Evolutionary conservation across 2,329 filamentous ascomycete species (phyloP).

Genomic region (Aspergillus amoenus): DNA sequence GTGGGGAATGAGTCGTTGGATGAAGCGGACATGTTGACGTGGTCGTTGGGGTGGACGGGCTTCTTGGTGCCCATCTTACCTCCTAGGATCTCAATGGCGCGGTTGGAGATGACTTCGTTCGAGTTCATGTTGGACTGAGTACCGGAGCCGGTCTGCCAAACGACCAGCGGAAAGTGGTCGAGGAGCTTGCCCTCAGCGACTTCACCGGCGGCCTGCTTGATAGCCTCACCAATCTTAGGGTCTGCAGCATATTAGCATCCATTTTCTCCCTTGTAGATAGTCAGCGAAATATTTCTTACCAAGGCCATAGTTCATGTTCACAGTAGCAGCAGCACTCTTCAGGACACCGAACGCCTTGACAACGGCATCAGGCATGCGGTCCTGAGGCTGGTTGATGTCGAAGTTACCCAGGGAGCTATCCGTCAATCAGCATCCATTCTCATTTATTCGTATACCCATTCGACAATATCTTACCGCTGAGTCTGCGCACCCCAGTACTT

Average conservation of each 20-base stretch:
- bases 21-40: constrained; percentile 98
- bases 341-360: constrained; percentile 93
- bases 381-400: constrained; percentile 98
- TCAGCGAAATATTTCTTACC: constrained; percentile 42
- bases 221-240: constrained; percentile 84
- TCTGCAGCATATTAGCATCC: constrained; percentile 52
- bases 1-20: constrained; percentile 99
- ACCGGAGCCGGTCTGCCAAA: constrained; percentile 98
- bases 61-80: constrained; percentile 95
- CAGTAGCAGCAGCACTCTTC: constrained; percentile 92
- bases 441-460: background rate
- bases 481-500: constrained; percentile 99
- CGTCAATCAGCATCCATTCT: constrained; percentile 22
- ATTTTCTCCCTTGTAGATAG: constrained; percentile 5
- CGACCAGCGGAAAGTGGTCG: constrained; percentile 96
- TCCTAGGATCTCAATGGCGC: constrained; percentile 95
- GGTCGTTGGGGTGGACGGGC: constrained; percentile 98
- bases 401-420: constrained; percentile 85
- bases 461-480: constrained; percentile 59
- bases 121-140: constrained; percentile 99
- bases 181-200: constrained; percentile 90
- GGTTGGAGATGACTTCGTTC: constrained; percentile 99
- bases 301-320: constrained; percentile 93
- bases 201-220: constrained; percentile 90
- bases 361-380: constrained; percentile 94